A percentile compares a stretch with the other conserved stretches of the same genome.
Conservation (phyloP, 2,329 filamentous ascomycete genomes). For the Thielaviopsis euricoi region DNA sequence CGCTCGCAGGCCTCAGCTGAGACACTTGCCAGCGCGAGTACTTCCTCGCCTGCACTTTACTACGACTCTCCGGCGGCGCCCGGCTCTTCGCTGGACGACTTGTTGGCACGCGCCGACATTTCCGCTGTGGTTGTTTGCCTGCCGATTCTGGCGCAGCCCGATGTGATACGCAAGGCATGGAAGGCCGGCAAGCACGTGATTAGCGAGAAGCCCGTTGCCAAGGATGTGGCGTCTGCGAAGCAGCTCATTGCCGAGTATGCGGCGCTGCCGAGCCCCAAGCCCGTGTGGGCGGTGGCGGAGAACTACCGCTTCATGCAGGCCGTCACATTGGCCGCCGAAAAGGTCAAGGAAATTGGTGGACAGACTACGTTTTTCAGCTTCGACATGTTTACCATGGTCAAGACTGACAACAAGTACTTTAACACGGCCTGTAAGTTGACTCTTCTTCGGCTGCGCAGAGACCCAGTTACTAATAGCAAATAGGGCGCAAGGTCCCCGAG, state of each 20-base stretch:
- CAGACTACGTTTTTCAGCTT: slow-evolving; percentile 22
- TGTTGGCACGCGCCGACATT: slow-evolving; percentile 38
- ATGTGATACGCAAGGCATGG: slow-evolving; percentile 40
- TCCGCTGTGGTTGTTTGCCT: slow-evolving; percentile 40
- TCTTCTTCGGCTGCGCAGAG: too few relatives aligned
- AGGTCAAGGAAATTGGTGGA: slow-evolving; percentile 9
- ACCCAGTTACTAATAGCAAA: not conserved
- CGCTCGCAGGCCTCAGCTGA: slow-evolving; percentile 42
- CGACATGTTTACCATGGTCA: slow-evolving; percentile 27
- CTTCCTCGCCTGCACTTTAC: slow-evolving; percentile 5
- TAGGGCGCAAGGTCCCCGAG: slow-evolving; percentile 48
- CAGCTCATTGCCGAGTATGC: slow-evolving; percentile 23
- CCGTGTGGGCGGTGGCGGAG: slow-evolving; percentile 48
- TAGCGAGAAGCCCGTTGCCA: slow-evolving; percentile 52
- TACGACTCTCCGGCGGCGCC: slow-evolving; percentile 19
- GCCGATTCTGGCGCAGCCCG: slow-evolving; percentile 44
- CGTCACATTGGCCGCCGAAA: slow-evolving; percentile 30
- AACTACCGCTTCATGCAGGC: slow-evolving; percentile 51
- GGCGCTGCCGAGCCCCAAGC: slow-evolving; percentile 15
- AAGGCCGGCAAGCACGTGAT: slow-evolving; percentile 54
- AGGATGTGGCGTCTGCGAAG: slow-evolving; percentile 32
- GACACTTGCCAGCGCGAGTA: slow-evolving; percentile 2
- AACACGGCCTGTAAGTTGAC: slow-evolving; percentile 26
- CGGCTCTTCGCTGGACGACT: slow-evolving; percentile 30
- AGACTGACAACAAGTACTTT: slow-evolving; percentile 28